Evolutionary conservation across 768 basidiomycete species (phyloP).

Genomic region (Tylopilus plumbeoviolaceoides): DNA sequence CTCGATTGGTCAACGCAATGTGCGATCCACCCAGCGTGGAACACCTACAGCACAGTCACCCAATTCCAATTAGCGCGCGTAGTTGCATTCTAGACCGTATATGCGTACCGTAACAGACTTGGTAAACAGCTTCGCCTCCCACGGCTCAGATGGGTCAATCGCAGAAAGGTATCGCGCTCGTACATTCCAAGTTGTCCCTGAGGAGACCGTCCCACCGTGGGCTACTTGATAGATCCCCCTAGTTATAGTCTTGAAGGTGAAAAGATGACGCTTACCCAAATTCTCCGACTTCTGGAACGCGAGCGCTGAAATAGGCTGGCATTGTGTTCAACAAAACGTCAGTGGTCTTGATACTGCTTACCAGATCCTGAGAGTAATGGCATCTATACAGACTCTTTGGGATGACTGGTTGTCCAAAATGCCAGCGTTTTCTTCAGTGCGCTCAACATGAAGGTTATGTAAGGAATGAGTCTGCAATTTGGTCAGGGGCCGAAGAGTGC

Average conservation of each 20-base stretch:
- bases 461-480: no score
- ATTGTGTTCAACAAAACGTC: not conserved
- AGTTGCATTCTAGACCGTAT: not conserved
- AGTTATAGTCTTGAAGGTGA: not conserved
- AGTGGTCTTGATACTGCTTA: slow-evolving; percentile 1
- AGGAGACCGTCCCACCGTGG: slow-evolving; percentile 23
- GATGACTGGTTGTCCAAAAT: not conserved
- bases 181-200: slow-evolving; percentile 5
- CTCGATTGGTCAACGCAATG: slow-evolving; percentile 24
- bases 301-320: slow-evolving; percentile 28
- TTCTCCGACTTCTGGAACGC: slow-evolving; percentile 19
- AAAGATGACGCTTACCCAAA: slow-evolving; percentile 20
- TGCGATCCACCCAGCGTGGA: slow-evolving; percentile 30
- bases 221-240: slow-evolving; percentile 8
- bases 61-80: slow-evolving; percentile 3
- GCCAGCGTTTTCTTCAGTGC: slow-evolving; percentile 8
- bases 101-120: slow-evolving; percentile 29
- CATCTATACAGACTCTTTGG: not conserved
- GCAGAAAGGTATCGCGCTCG: slow-evolving; percentile 31
- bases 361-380: slow-evolving; percentile 24
- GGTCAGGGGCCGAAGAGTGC: no score
- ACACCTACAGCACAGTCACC: slow-evolving; percentile 19
- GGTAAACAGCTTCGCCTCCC: slow-evolving; percentile 23
- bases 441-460: slow-evolving; percentile 16
- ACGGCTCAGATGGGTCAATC: slow-evolving; percentile 23